phyloP scores from a whole-genome alignment of 2,329 filamentous ascomycete genomes.

The Fusarium sp. region DNA sequence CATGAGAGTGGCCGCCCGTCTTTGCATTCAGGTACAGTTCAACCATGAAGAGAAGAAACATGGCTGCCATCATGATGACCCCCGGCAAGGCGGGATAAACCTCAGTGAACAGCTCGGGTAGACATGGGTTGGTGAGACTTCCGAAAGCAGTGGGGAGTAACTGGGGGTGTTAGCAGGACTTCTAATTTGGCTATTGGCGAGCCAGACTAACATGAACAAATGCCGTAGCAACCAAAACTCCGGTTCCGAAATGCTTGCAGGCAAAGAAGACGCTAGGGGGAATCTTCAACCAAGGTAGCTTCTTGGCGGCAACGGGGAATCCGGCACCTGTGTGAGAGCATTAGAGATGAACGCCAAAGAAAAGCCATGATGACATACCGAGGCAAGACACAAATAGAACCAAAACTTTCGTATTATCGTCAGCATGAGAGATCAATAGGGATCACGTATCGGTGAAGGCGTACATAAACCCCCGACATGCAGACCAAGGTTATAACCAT shows the following conservation, averaged over 20 bases:
- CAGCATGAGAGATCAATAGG: neutral
- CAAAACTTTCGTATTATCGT: slow-evolving; percentile 35
- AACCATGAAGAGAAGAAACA: slow-evolving; percentile 71
- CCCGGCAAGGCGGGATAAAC: slow-evolving; percentile 72
- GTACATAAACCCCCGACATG: slow-evolving; percentile 49
- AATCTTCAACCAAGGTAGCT: slow-evolving; percentile 69
- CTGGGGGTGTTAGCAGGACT: slow-evolving; percentile 15
- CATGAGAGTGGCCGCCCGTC: slow-evolving; percentile 69
- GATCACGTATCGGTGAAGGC: slow-evolving; percentile 2
- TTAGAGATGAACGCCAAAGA: neutral
- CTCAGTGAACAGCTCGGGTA: slow-evolving; percentile 69
- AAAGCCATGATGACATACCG: slow-evolving; percentile 18
- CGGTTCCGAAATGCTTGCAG: slow-evolving; percentile 76
- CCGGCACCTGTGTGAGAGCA: slow-evolving; percentile 54
- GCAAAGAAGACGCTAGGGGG: slow-evolving; percentile 69
- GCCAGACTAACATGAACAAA: slow-evolving; percentile 63
- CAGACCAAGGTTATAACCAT: slow-evolving; percentile 43
- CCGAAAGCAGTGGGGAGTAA: slow-evolving; percentile 71
- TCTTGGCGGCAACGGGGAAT: slow-evolving; percentile 66
- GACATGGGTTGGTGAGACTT: slow-evolving; percentile 63
- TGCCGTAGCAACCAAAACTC: slow-evolving; percentile 78
- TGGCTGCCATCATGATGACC: slow-evolving; percentile 73
- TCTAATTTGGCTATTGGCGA: too few relatives aligned
- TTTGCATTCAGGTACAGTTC: slow-evolving; percentile 72
- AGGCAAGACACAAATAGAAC: slow-evolving; percentile 44